Evolutionary conservation across 2,329 filamentous ascomycete species (phyloP), one percentile per base, ranked within the genome.

Genomic region (Xylaria sp.): DNA sequence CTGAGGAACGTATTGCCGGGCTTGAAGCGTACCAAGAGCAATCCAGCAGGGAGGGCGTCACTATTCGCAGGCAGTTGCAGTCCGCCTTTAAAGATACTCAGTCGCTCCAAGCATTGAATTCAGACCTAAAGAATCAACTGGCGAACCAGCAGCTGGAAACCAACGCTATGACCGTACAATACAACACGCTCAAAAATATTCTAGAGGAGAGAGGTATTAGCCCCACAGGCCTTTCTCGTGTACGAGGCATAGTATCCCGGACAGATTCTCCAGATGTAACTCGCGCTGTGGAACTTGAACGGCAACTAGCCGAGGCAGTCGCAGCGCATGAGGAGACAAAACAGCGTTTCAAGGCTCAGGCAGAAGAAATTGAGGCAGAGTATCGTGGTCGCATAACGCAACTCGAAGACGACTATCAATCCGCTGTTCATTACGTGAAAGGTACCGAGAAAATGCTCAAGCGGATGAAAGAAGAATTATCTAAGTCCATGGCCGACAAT

Each of bases 361-460:
- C 93, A 68, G 91, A 96, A 73, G 93, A 97, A 76, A 91, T 93
- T n/a, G 95, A 97, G 78, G 87, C 89, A 63, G 88, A 92, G 55
- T 98, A 97, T 82, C 92, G 94, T 70, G 94, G 97, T 78, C 97
- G 97, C 80, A 86, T 99, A 60, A 89, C 93, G 67, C 94, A 97
- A 77, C 89, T 99, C 36, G 94, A 98, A 81, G 97, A 94, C 78
- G 96, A 99, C 79, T 97, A 99, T 78, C 94, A 97, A 80, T 97
- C 96, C 48, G 95, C 96, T 18, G 94, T 98, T 58, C 96, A 97
- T 80, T 99, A 99, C 77, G 93, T 99, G 73, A 97, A 97, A 81
- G 96, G 96, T 66, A 98, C 96, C 1, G 96, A 99, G 81, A 98
- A 97, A 86, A 97, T 99, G 94, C 88, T 99, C 57, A 94, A 96